Evolutionary conservation across 2,329 filamentous ascomycete species (phyloP), one percentile per base, ranked within the genome.

Genomic region (Sarocladium oryzae): DNA sequence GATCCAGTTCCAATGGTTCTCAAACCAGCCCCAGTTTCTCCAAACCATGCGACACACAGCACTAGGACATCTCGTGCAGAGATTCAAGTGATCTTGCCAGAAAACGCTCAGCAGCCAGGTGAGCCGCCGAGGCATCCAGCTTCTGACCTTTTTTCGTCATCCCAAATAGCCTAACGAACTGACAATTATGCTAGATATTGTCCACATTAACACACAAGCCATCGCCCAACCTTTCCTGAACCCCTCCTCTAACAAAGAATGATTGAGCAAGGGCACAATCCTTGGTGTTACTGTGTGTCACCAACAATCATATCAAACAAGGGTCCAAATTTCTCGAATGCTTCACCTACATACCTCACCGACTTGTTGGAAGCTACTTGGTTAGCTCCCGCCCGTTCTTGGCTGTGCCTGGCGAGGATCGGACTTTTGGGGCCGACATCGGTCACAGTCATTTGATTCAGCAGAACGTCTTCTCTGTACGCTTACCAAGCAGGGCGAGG

Each of bases 141-240:
- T 33, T 3, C 11, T 18, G 24, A 30, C 4, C 15, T 6, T 28
- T 15, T 30, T 16, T 15, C 18, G 9, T 26, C 9, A 23, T 45
- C 26, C 33, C n/a, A 36, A 36, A 16, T 8, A 5, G 8, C n/a
- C 33, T n/a, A 36, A 16, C 11, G 6, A 20, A 40, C 16, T 13
- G 36, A 20, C 16, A 40, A 16, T 33, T 40, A 45, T 51, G 51
- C 51, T 54, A 35, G 55, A 58, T 8, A 28, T 49, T 2, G 38
- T 56, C 23, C 53, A 52, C 18, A 53, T 60, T 28, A 55, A 60
- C 50, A 57, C 58, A 7, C 52, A 54, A 21, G 52, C 52, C 46
- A 35, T 56, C 8, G 51, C 55, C 5, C 58, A 59, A 26, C 58
- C 58, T 11, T 60, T 60, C 28, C 23, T 59, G 33, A 52, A 59